Conservation (phyloP, 2,329 filamentous ascomycete genomes). For the Neonectria punicea region DNA sequence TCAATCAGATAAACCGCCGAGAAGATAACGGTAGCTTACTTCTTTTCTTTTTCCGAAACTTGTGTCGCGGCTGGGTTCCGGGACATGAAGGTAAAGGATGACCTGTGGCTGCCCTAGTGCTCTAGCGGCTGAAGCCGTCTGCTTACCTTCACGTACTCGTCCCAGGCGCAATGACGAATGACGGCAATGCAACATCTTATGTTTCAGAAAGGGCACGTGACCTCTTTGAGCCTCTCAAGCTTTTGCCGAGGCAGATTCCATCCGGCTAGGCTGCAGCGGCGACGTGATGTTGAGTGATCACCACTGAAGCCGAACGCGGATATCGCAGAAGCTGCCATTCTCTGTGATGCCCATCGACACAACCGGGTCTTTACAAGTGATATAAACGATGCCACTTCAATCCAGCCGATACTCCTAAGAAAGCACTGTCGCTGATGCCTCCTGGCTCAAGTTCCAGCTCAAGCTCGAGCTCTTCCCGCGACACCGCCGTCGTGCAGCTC, state of each 20-base stretch:
- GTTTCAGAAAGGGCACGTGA: background rate
- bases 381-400: background rate
- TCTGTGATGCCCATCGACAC: background rate
- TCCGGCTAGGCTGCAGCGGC: background rate
- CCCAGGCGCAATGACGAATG: too few relatives aligned
- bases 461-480: conserved; percentile 11
- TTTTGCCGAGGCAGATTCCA: background rate
- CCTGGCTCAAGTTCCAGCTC: background rate
- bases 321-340: background rate
- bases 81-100: too few relatives aligned
- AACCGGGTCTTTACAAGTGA: background rate
- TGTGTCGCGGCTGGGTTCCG: too few relatives aligned
- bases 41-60: too few relatives aligned
- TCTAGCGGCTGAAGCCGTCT: too few relatives aligned
- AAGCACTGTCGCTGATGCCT: conserved; percentile 7
- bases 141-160: too few relatives aligned
- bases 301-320: background rate
- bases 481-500: conserved; percentile 6
- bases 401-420: background rate
- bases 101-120: too few relatives aligned
- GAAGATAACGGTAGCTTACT: too few relatives aligned
- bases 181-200: too few relatives aligned
- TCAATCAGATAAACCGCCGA: too few relatives aligned
- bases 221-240: background rate
- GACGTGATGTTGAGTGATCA: background rate